phyloP scores from a whole-genome alignment of 495 filamentous ascomycete species.

The Hypomontagnella submonticulosa region DNA sequence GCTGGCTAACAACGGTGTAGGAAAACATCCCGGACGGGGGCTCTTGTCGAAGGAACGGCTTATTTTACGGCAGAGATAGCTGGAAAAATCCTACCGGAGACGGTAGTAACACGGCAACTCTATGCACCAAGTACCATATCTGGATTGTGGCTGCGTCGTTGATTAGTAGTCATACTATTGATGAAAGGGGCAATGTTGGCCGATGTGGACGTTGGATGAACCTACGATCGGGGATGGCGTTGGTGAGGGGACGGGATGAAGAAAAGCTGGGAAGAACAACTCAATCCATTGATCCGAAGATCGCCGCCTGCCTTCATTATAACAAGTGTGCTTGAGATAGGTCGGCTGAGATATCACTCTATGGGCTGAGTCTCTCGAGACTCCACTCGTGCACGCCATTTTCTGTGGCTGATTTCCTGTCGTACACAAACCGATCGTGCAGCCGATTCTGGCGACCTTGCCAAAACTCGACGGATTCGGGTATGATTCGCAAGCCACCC shows the following conservation, averaged over 20 bases:
- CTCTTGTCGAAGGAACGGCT: no score
- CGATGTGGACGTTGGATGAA: no score
- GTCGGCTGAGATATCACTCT: slow-evolving; percentile 14
- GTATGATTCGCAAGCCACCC: slow-evolving; percentile 89
- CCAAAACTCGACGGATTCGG: slow-evolving; percentile 93
- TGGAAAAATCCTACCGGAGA: no score
- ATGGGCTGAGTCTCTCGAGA: slow-evolving; percentile 71
- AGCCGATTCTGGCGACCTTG: slow-evolving; percentile 87
- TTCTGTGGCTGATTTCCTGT: slow-evolving; percentile 56
- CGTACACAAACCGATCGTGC: slow-evolving; percentile 94
- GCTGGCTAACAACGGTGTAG: no score
- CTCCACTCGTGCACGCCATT: slow-evolving; percentile 61
- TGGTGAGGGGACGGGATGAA: neutral
- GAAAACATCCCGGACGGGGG: no score
- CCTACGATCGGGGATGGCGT: no score
- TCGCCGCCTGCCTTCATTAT: neutral
- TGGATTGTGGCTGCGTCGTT: no score
- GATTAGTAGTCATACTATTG: no score
- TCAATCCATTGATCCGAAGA: neutral
- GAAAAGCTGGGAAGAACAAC: neutral
- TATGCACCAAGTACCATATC: no score
- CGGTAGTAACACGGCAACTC: no score
- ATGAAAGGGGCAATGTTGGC: no score
- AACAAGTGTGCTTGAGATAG: neutral
- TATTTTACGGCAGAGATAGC: no score